phyloP scores from a whole-genome alignment of 1,284 basidiomycete genomes.

The Trichosporon ovoides region DNA sequence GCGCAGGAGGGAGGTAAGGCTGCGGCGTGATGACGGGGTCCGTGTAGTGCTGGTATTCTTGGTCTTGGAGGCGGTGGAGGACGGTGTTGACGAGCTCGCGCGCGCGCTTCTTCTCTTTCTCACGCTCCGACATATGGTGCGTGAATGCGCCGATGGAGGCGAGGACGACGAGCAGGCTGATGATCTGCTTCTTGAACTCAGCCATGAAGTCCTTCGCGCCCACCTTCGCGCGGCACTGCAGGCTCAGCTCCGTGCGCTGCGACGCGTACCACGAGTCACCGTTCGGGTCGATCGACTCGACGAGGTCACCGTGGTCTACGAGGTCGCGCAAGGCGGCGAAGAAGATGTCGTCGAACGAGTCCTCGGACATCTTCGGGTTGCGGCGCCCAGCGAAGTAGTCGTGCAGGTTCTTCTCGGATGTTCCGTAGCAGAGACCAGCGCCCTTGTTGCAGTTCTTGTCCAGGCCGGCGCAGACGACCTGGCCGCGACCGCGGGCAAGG shows the following conservation, averaged over 20 bases:
- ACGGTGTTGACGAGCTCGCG: slow-evolving; percentile 72
- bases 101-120: slow-evolving; percentile 64
- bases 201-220: slow-evolving; percentile 63
- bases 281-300: slow-evolving; percentile 64
- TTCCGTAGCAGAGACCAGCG: slow-evolving; percentile 68
- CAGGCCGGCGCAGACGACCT: slow-evolving; percentile 60
- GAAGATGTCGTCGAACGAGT: slow-evolving; percentile 43
- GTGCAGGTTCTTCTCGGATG: slow-evolving; percentile 54
- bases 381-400: slow-evolving; percentile 34
- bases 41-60: slow-evolving; percentile 61
- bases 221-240: slow-evolving; percentile 65
- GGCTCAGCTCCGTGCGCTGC: slow-evolving; percentile 63
- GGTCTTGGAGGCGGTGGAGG: slow-evolving; percentile 74
- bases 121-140: slow-evolving; percentile 53
- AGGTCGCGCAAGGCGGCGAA: slow-evolving; percentile 74
- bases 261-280: slow-evolving; percentile 75
- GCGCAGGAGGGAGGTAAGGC: slow-evolving; percentile 78
- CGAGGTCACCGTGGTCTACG: slow-evolving; percentile 70
- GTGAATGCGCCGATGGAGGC: slow-evolving; percentile 38
- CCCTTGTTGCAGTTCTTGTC: slow-evolving; percentile 58
- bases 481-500: slow-evolving; percentile 65
- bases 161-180: slow-evolving; percentile 31
- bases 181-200: slow-evolving; percentile 62
- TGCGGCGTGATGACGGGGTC: slow-evolving; percentile 73
- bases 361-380: slow-evolving; percentile 34